phyloP scores from a whole-genome alignment of 345 rosid species.

The Aethionema arabicum region DNA sequence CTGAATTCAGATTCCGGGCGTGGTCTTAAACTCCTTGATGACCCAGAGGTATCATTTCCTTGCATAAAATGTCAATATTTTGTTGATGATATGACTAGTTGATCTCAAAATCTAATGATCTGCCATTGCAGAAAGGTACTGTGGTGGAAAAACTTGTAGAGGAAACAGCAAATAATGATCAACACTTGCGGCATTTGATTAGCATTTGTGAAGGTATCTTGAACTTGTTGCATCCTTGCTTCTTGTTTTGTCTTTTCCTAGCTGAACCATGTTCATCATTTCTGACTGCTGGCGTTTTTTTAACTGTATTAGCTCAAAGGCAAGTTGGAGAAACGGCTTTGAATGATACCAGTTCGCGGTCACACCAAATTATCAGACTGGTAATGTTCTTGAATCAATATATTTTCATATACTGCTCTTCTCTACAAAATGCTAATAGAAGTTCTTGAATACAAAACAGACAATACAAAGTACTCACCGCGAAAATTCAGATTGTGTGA shows the following conservation, averaged over 20 bases:
- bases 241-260: conserved; percentile 7
- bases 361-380: conserved; percentile 97
- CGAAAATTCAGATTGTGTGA: conserved; percentile 92
- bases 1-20: conserved; percentile 90
- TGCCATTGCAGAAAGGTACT: conserved; percentile 79
- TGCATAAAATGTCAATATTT: neutral
- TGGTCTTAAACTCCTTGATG: conserved; percentile 95
- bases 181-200: conserved; percentile 80
- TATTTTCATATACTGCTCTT: neutral
- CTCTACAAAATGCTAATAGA: conserved; percentile 27
- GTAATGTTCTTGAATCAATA: conserved; percentile 41
- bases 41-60: conserved; percentile 77
- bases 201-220: conserved; percentile 87
- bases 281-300: conserved; percentile 25
- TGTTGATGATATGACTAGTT: conserved; percentile 12
- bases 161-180: conserved; percentile 76
- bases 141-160: conserved; percentile 95
- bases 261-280: conserved; percentile 4
- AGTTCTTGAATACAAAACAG: conserved; percentile 47
- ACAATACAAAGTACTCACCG: conserved; percentile 87
- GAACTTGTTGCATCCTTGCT: conserved; percentile 14
- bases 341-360: conserved; percentile 94
- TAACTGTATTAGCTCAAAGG: conserved; percentile 72
- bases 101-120: conserved; percentile 7
- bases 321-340: conserved; percentile 99